Percentiles rank a stretch among this genome's conserved stretches.
Conservation (phyloP, 352 stramenopile species). For the Globisporangium emineosum region DNA sequence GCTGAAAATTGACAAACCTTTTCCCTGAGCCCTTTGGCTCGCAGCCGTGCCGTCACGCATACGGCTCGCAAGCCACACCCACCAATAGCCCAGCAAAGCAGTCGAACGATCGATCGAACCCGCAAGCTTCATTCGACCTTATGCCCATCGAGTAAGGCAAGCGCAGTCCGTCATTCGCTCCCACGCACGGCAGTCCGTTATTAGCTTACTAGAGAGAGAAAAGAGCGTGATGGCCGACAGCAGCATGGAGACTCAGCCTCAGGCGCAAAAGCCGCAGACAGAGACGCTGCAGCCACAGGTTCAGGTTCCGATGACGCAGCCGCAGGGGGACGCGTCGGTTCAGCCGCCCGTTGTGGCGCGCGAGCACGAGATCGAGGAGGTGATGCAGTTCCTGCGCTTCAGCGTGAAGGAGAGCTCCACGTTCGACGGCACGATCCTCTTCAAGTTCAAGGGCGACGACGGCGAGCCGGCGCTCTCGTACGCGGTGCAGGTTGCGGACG, state of each 20-base stretch:
- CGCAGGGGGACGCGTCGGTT: neutral
- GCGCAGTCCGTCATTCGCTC: conserved; percentile 1
- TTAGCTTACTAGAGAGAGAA: neutral
- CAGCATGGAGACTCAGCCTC: neutral
- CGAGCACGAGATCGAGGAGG: conserved; percentile 80
- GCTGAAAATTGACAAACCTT: no score
- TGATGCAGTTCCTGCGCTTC: conserved; percentile 86
- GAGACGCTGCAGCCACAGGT: neutral
- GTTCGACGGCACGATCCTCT: conserved; percentile 80
- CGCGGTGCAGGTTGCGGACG: conserved; percentile 55
- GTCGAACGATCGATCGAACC: neutral
- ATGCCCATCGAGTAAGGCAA: conserved; percentile 6
- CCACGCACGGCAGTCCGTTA: conserved; percentile 1
- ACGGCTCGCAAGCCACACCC: neutral
- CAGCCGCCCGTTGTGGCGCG: conserved; percentile 14
- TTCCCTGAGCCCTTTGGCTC: no score
- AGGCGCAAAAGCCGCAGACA: neutral
- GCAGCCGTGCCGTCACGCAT: no score
- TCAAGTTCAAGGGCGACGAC: conserved; percentile 69
- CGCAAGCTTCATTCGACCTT: neutral
- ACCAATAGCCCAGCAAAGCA: no score
- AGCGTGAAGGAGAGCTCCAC: conserved; percentile 70
- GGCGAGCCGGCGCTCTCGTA: conserved; percentile 54
- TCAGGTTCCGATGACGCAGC: neutral
- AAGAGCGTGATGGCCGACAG: neutral